Percentiles rank a stretch among this genome's conserved stretches.
These are phyloP conservation scores for Aspergillus vadensis DNA, from an alignment of 2,329 filamentous ascomycete species.

Conservation along the genomic window DNA sequence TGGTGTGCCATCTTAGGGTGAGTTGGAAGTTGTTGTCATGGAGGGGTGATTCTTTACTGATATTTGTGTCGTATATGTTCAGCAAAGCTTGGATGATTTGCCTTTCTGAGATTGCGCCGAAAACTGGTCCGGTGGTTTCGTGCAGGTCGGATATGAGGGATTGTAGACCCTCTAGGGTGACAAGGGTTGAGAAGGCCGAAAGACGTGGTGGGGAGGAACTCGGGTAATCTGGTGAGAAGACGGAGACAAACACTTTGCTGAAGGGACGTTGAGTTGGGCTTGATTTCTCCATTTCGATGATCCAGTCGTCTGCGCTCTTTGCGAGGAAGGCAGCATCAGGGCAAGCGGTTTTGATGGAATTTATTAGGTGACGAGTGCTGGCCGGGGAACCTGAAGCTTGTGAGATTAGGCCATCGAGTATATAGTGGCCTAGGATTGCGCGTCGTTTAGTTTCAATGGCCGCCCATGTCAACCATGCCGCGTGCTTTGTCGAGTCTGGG, in stretches of 20 bases:
- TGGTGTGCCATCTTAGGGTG: slow-evolving; percentile 21
- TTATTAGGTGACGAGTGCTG: slow-evolving; percentile 25
- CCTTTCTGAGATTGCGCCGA: not conserved
- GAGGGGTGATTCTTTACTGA: not conserved
- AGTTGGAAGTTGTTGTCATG: not conserved
- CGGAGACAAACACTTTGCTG: not conserved
- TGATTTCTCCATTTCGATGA: slow-evolving; percentile 9
- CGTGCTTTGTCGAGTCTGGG: slow-evolving; percentile 10
- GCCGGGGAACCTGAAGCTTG: slow-evolving; percentile 24
- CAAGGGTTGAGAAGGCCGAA: not conserved
- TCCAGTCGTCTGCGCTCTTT: slow-evolving; percentile 21
- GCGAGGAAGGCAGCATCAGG: slow-evolving; percentile 24
- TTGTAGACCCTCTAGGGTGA: slow-evolving; percentile 9
- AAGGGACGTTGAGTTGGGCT: not conserved
- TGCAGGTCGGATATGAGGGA: not conserved
- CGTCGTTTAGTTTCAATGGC: slow-evolving; percentile 21
- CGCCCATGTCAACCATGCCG: slow-evolving; percentile 21
- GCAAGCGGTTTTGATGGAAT: slow-evolving; percentile 15
- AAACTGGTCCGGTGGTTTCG: not conserved
- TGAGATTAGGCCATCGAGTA: slow-evolving; percentile 25
- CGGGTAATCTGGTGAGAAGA: not conserved
- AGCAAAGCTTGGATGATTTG: slow-evolving; percentile 3
- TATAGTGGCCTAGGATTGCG: slow-evolving; percentile 22
- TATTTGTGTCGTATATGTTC: slow-evolving; percentile 10
- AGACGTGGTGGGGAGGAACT: not conserved